Conservation (phyloP, 1,139 yeast genomes). For the Lodderomyces theae region DNA sequence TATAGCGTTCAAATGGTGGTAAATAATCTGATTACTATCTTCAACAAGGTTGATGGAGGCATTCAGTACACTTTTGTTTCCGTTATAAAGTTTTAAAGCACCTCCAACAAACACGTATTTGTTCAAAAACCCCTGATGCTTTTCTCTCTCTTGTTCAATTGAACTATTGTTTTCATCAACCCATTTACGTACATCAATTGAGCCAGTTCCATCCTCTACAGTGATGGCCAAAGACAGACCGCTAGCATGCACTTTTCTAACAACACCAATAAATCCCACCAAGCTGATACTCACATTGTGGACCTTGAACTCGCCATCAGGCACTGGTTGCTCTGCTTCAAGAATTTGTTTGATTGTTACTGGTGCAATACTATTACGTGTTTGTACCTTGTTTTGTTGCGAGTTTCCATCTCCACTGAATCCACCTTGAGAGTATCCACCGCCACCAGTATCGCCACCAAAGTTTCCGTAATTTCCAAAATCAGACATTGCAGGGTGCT, state of each 20-base stretch:
- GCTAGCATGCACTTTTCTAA: constrained; percentile 57
- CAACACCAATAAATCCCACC: constrained; percentile 64
- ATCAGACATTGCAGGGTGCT: constrained; percentile 19
- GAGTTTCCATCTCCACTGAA: constrained; percentile 24
- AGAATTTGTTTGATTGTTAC: constrained; percentile 79
- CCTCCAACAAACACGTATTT: constrained; percentile 72
- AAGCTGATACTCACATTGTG: constrained; percentile 62
- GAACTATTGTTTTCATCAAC: constrained; percentile 48
- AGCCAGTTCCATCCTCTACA: constrained; percentile 85
- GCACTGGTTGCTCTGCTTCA: constrained; percentile 61
- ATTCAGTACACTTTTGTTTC: constrained; percentile 63
- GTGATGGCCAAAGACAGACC: constrained; percentile 54
- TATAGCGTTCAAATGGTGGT: constrained; percentile 75
- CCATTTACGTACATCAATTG: constrained; percentile 70
- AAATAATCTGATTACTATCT: constrained; percentile 72
- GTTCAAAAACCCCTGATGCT: constrained; percentile 25
- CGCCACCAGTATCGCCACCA: constrained; percentile 26
- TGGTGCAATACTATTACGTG: constrained; percentile 60
- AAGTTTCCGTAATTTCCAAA: constrained; percentile 20
- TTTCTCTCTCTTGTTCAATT: constrained; percentile 38
- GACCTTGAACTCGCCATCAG: constrained; percentile 72
- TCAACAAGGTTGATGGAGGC: constrained; percentile 58
- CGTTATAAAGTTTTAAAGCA: constrained; percentile 66
- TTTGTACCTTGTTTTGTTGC: constrained; percentile 20
- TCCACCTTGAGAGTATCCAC: constrained; percentile 33